Conservation (phyloP, 164 flowering plant genomes). For the Hamamelis virginiana region DNA sequence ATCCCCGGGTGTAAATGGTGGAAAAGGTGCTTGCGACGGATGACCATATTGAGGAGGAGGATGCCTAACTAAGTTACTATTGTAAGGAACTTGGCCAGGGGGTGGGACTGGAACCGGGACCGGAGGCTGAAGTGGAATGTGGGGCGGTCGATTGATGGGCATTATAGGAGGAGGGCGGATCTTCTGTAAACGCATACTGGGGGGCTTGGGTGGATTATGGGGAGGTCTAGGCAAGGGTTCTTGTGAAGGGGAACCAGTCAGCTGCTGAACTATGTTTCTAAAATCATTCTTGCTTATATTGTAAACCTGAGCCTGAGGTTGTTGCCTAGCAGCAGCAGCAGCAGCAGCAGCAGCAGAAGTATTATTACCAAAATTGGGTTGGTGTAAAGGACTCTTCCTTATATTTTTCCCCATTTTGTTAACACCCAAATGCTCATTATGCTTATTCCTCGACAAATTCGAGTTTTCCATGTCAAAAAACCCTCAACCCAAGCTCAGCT, state of each 20-base stretch:
- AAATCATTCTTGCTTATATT: slow-evolving; percentile 95
- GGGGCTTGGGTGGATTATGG: slow-evolving; percentile 61
- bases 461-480: slow-evolving; percentile 47
- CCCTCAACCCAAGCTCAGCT: not conserved
- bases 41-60: slow-evolving; percentile 47
- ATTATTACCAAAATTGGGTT: slow-evolving; percentile 58
- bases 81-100: slow-evolving; percentile 31
- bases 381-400: slow-evolving; percentile 88
- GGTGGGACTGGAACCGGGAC: slow-evolving; percentile 18
- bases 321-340: slow-evolving; percentile 42
- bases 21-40: slow-evolving; percentile 33
- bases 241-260: slow-evolving; percentile 88
- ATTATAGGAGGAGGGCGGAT: slow-evolving; percentile 86
- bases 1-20: slow-evolving; percentile 39
- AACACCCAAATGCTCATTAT: slow-evolving; percentile 78
- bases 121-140: slow-evolving; percentile 24
- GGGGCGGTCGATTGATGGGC: slow-evolving; percentile 59
- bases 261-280: slow-evolving; percentile 80
- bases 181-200: slow-evolving; percentile 68
- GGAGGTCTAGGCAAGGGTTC: slow-evolving; percentile 64
- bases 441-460: slow-evolving; percentile 39
- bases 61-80: slow-evolving; percentile 40
- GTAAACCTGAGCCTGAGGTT: slow-evolving; percentile 91
- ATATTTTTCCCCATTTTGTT: slow-evolving; percentile 87
- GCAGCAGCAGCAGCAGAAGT: slow-evolving; percentile 1